phyloP scores from a whole-genome alignment of 1,139 yeast genomes.

The Magnusiomyces tetraspermus region DNA sequence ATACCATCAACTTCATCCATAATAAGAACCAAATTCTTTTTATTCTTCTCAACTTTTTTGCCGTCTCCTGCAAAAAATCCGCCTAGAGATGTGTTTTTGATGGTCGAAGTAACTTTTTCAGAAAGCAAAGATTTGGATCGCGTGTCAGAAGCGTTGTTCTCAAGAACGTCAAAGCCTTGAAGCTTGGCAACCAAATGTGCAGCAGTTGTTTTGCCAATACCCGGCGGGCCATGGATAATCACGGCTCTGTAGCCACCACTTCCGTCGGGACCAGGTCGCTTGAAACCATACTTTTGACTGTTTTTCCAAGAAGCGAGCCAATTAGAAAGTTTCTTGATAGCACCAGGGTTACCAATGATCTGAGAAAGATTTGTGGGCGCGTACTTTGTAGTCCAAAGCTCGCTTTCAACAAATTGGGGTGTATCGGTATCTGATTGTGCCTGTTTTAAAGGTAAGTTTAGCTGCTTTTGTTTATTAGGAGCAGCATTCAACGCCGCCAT shows the following conservation, averaged over 20 bases:
- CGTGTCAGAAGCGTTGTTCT: constrained; percentile 89
- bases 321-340: constrained; percentile 49
- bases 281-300: constrained; percentile 47
- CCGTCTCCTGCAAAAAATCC: constrained; percentile 54
- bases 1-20: constrained; percentile 99
- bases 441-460: background rate
- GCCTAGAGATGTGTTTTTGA: constrained; percentile 73
- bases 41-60: constrained; percentile 20
- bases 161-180: constrained; percentile 72
- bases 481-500: constrained; percentile 7
- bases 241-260: constrained; percentile 68
- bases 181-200: constrained; percentile 79
- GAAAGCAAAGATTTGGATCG: constrained; percentile 72
- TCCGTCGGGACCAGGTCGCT: constrained; percentile 45
- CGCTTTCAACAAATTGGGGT: background rate
- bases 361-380: constrained; percentile 73
- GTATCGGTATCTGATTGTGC: too few relatives aligned
- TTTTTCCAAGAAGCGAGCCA: constrained; percentile 80
- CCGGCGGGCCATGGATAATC: constrained; percentile 87
- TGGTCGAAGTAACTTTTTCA: constrained; percentile 55
- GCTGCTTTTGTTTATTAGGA: background rate
- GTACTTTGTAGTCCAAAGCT: constrained; percentile 83
- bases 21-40: constrained; percentile 62
- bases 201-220: constrained; percentile 91
- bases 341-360: constrained; percentile 84